A percentile compares a stretch with the other conserved stretches of the same genome.
phyloP scores from a whole-genome alignment of 352 stramenopile species.

The Globisporangium camurandrum region DNA sequence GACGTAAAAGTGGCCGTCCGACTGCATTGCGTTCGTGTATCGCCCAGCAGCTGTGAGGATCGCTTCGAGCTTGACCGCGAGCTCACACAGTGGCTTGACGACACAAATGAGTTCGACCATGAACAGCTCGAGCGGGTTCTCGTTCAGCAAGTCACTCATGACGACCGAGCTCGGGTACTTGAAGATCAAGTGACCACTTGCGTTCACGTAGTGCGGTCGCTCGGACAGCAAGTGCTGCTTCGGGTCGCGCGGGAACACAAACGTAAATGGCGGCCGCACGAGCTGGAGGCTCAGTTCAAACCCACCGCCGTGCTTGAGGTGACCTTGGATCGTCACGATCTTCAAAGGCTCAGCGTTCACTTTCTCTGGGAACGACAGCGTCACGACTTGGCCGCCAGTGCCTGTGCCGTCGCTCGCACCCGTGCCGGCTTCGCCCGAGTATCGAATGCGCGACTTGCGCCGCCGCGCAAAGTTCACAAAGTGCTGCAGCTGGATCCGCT shows the following conservation, averaged over 20 bases:
- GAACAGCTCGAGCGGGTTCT: constrained; percentile 82
- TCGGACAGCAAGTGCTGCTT: constrained; percentile 56
- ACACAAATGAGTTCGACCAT: constrained; percentile 85
- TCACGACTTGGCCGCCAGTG: constrained; percentile 79
- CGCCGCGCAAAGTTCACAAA: constrained; percentile 84
- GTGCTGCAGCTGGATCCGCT: constrained; percentile 81
- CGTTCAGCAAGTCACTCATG: constrained; percentile 62
- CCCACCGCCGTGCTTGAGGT: constrained; percentile 65
- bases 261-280: constrained; percentile 52
- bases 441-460: constrained; percentile 75
- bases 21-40: constrained; percentile 71
- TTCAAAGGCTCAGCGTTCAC: constrained; percentile 76
- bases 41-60: constrained; percentile 51
- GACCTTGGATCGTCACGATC: constrained; percentile 72
- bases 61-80: constrained; percentile 74
- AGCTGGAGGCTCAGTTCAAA: constrained; percentile 78
- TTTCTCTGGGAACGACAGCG: constrained; percentile 80
- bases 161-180: constrained; percentile 66
- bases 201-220: constrained; percentile 64
- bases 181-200: constrained; percentile 70
- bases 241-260: constrained; percentile 50
- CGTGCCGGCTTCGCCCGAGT: constrained; percentile 70
- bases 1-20: constrained; percentile 75
- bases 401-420: constrained; percentile 31
- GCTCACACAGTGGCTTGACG: constrained; percentile 78